Conservation (phyloP, 2,329 filamentous ascomycete species). For the Gaeumannomyces sp. region DNA sequence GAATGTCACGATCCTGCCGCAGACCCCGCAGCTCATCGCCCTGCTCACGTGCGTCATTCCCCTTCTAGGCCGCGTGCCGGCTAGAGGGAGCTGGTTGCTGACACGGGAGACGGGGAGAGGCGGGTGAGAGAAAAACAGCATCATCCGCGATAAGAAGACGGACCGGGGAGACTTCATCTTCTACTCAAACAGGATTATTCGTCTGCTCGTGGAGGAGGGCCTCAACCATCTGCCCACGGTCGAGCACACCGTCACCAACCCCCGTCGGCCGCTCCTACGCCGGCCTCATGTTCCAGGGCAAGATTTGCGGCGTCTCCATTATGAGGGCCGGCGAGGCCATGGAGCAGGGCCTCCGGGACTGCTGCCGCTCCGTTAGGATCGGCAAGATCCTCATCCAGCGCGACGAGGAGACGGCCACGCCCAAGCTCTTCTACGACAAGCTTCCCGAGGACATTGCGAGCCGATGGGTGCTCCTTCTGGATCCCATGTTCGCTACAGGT, state of each 20-base stretch:
- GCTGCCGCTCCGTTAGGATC: conserved; percentile 94
- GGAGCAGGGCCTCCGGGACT: conserved; percentile 94
- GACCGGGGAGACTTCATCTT: conserved; percentile 96
- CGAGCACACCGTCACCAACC: conserved; percentile 80
- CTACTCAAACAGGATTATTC: conserved; percentile 97
- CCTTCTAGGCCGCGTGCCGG: conserved; percentile 9
- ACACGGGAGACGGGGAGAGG: background rate
- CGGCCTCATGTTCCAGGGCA: conserved; percentile 91
- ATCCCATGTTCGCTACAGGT: conserved; percentile 99
- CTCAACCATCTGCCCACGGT: conserved; percentile 93
- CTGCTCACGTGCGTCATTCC: conserved; percentile 77
- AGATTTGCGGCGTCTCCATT: conserved; percentile 97
- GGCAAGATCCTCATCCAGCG: conserved; percentile 98
- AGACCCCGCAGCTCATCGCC: conserved; percentile 95
- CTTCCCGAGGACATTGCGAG: conserved; percentile 88
- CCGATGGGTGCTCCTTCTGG: conserved; percentile 86
- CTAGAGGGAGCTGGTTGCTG: background rate
- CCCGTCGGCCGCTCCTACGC: conserved; percentile 84
- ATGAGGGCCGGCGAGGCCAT: conserved; percentile 98
- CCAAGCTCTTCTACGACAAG: conserved; percentile 97
- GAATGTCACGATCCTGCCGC: conserved; percentile 83
- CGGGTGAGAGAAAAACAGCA: conserved; percentile 47
- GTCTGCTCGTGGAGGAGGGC: conserved; percentile 91
- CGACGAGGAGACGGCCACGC: conserved; percentile 88
- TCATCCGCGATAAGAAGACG: conserved; percentile 89